Evolutionary conservation across 1,284 basidiomycete genomes (phyloP).

Genomic region (Pseudozyma sp.): DNA sequence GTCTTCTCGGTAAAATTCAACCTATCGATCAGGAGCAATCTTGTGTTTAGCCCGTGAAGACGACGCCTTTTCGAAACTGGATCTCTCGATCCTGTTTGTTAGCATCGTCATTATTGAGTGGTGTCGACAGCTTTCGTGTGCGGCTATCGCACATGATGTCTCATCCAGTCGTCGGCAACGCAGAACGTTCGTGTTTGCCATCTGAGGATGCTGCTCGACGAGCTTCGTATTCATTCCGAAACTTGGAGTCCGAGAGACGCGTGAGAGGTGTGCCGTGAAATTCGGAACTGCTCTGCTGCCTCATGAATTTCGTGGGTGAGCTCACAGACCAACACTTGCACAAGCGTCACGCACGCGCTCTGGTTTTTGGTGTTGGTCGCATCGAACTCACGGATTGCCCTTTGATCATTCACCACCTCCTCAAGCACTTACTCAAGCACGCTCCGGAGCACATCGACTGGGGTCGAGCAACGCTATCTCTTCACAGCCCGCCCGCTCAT

Average conservation of each 20-base stretch:
- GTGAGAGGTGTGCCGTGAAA: conserved; percentile 3
- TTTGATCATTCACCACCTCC: conserved; percentile 4
- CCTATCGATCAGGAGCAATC: not conserved
- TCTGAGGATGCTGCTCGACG: no score
- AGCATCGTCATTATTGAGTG: no score
- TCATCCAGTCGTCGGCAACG: no score
- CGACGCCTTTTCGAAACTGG: no score
- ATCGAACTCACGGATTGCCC: not conserved
- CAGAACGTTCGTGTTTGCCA: no score
- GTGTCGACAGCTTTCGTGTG: no score
- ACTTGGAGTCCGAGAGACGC: conserved; percentile 6
- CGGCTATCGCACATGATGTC: no score
- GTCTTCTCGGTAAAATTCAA: conserved; percentile 3
- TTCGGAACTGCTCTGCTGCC: conserved; percentile 20
- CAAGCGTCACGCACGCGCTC: not conserved
- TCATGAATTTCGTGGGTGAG: not conserved
- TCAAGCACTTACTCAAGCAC: conserved; percentile 4
- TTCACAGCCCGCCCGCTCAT: not conserved
- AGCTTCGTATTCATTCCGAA: no score
- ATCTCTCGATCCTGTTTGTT: no score
- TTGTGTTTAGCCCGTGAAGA: not conserved
- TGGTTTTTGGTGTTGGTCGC: not conserved
- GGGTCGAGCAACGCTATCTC: not conserved
- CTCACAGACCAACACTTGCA: conserved; percentile 34
- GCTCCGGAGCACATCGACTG: not conserved